Evolutionary conservation across 228 moss, liverwort and hornwort genomes (phyloP), one percentile per base, ranked within the genome.

Genomic region (Sphagnum fallax): DNA sequence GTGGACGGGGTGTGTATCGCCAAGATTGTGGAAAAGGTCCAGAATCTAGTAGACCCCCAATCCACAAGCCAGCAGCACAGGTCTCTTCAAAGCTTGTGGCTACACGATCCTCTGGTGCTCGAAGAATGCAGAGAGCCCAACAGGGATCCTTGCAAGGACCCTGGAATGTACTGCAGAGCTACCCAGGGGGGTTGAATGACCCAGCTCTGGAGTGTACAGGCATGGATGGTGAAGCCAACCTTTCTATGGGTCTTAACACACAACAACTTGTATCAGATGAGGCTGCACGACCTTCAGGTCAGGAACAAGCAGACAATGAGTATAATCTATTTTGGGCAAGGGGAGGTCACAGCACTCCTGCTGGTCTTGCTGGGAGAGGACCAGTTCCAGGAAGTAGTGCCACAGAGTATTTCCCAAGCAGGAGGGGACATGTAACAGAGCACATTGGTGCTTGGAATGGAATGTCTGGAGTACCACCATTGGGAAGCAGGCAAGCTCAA

Each of bases 191-290:
- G 48, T 50, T 70, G 8, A 80, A 84, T 47, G 87, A 80, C 11
- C 48, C 77, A 52, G 80, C 73, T 58, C 52, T 78, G 60, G 83
- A 89, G 32, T 75, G 77, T 50, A 77, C 78, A 73, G 80, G 82
- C 12, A 78, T 85, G 70, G 90, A 89, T 69, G 77, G 69, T 52
- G 90, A 89, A 68, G 81, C 63, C 47, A 77, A 77, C 66, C 67
- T 88, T 67, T 85, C 87, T 47, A 80, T 87, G 71, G 90, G 90
- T 67, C 83, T 93, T 4, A 85, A 79, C 69, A 79, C 88, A 49
- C 78, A 83, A 70, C 76, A 90, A 4, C 87, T 88, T 14, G 83
- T 90, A 5, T 90, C 93, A 49, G 93, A 90, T 61, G 90, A 84
- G 72, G 82, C 81, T 16, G 83, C 81, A 69, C 76, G 84, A 1